Evolutionary conservation across 345 rosid species (phyloP).

Genomic region (Salix viminalis): DNA sequence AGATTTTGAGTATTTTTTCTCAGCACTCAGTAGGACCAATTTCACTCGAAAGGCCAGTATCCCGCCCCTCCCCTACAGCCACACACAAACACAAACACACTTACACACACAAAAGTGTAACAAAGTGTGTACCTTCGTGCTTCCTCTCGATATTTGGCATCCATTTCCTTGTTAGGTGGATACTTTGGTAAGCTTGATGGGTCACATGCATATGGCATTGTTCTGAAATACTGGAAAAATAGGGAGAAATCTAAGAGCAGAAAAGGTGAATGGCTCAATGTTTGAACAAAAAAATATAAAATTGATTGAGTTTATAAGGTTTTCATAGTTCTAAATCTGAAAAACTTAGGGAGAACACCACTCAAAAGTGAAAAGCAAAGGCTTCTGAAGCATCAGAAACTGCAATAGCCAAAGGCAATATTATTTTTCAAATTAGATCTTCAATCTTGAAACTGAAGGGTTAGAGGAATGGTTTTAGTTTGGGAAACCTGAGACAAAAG

Average conservation of each 20-base stretch:
- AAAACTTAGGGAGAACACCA: background rate
- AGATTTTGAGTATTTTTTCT: too few species aligned
- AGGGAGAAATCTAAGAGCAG: background rate
- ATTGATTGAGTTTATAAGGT: background rate
- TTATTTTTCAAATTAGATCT: background rate
- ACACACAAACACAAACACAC: too few species aligned
- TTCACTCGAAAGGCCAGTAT: background rate
- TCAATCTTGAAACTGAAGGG: background rate
- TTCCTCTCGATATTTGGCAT: conserved; percentile 63
- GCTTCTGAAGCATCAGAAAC: background rate
- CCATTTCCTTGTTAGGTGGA: conserved; percentile 75
- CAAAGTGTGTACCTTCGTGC: conserved; percentile 41
- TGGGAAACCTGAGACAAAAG: conserved; percentile 50
- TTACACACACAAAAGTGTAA: too few species aligned
- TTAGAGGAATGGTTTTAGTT: background rate
- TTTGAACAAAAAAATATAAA: background rate
- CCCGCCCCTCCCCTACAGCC: too few species aligned
- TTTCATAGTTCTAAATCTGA: background rate
- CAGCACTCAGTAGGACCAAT: background rate
- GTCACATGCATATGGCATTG: conserved; percentile 58
- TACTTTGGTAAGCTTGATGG: conserved; percentile 71
- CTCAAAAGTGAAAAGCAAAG: background rate
- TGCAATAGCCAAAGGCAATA: background rate
- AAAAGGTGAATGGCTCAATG: background rate
- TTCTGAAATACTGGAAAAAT: conserved; percentile 48